A percentile compares a stretch with the other conserved stretches of the same genome.
These are phyloP conservation scores for Perilla frutescens DNA, from an alignment of 257 asterid genomes.

Conservation along the genomic window DNA sequence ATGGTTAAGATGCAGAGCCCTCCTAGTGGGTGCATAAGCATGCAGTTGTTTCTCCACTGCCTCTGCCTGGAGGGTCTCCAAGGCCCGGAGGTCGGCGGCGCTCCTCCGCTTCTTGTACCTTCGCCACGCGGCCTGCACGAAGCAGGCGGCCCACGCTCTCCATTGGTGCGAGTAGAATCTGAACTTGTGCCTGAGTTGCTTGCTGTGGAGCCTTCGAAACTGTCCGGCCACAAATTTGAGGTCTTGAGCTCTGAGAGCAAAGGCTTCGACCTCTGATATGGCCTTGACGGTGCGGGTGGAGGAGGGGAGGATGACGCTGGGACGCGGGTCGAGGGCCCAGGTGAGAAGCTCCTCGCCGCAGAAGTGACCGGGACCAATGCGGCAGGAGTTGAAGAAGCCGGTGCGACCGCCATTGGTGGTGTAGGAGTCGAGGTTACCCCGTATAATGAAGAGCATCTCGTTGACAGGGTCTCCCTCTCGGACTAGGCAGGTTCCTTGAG, in stretches of 20 bases:
- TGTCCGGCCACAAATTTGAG: constrained; percentile 84
- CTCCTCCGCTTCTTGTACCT: constrained; percentile 63
- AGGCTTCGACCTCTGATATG: constrained; percentile 85
- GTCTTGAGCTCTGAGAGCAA: constrained; percentile 85
- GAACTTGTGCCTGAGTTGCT: constrained; percentile 86
- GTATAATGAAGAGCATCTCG: constrained; percentile 87
- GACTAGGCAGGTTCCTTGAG: constrained; percentile 76
- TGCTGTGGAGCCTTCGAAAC: constrained; percentile 85
- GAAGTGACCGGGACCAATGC: constrained; percentile 87
- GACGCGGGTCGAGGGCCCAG: constrained; percentile 97
- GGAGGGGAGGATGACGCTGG: constrained; percentile 81
- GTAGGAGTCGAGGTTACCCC: constrained; percentile 90
- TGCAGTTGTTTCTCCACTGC: constrained; percentile 33
- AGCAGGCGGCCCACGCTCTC: constrained; percentile 94
- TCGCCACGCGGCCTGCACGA: constrained; percentile 91
- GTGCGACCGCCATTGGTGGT: constrained; percentile 97
- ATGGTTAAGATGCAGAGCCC: constrained; percentile 59
- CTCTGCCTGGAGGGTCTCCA: constrained; percentile 45
- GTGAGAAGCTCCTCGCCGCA: constrained; percentile 97
- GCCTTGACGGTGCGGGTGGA: constrained; percentile 93
- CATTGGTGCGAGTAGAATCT: constrained; percentile 96
- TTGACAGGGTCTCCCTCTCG: constrained; percentile 97
- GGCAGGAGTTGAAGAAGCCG: constrained; percentile 89
- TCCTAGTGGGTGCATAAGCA: constrained; percentile 59
- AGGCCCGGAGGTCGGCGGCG: constrained; percentile 56